Evolutionary conservation across 345 rosid species (phyloP).

Genomic region (Lumnitzera littorea): DNA sequence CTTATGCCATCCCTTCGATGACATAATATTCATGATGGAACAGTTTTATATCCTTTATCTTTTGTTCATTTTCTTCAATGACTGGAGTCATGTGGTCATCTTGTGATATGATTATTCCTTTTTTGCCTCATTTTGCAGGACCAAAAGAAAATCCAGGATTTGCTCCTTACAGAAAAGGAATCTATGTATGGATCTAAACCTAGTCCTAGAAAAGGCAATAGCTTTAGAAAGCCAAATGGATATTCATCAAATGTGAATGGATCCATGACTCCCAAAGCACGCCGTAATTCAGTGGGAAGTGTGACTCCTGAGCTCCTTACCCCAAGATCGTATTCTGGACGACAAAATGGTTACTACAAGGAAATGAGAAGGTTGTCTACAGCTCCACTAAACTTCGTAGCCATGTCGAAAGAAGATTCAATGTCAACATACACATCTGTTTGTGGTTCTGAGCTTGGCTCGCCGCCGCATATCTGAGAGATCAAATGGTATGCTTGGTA

Average conservation of each 20-base stretch:
- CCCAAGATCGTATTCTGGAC: constrained; percentile 87
- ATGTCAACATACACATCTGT: constrained; percentile 76
- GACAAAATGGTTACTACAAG: constrained; percentile 80
- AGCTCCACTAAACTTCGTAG: constrained; percentile 76
- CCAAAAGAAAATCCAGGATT: constrained; percentile 96
- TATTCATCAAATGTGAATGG: constrained; percentile 77
- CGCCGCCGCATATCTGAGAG: constrained; percentile 50
- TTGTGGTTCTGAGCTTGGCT: constrained; percentile 75
- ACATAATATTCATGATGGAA: neutral
- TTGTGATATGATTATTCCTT: no score
- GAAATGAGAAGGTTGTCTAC: constrained; percentile 77
- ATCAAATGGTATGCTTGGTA: constrained; percentile 13
- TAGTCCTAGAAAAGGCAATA: constrained; percentile 77
- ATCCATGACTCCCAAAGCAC: constrained; percentile 81
- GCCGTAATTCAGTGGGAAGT: constrained; percentile 63
- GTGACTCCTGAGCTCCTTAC: constrained; percentile 82
- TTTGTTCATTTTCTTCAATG: neutral
- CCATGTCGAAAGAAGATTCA: constrained; percentile 82
- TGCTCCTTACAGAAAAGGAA: constrained; percentile 77
- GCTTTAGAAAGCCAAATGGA: constrained; percentile 77
- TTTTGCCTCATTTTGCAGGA: constrained; percentile 36
- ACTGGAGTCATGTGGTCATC: no score
- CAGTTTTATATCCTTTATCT: neutral
- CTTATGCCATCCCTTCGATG: neutral
- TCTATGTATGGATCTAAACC: constrained; percentile 88